A percentile compares a stretch with the other conserved stretches of the same genome.
phyloP scores from a whole-genome alignment of 2,329 filamentous ascomycete genomes.

The Trichophyton mentagrophytes region DNA sequence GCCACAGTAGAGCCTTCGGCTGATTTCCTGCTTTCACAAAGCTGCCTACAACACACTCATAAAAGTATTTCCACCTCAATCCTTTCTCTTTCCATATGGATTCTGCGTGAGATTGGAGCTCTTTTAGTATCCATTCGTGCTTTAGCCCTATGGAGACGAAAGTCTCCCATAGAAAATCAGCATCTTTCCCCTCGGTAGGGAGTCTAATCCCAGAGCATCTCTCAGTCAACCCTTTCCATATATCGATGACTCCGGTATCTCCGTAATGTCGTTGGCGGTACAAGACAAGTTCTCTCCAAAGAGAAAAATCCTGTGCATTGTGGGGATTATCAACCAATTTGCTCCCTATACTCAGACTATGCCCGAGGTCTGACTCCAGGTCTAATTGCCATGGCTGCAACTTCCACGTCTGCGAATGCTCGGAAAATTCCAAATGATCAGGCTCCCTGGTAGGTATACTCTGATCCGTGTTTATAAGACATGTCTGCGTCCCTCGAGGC shows the following conservation, averaged over 20 bases:
- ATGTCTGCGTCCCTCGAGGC: background rate
- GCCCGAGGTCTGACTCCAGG: slow-evolving; percentile 32
- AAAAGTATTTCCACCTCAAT: slow-evolving; percentile 26
- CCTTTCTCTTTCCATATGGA: slow-evolving; percentile 29
- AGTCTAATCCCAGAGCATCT: slow-evolving; percentile 22
- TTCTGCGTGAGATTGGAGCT: slow-evolving; percentile 27
- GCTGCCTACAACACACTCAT: slow-evolving; percentile 27
- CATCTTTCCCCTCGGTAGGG: slow-evolving; percentile 25
- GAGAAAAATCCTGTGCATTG: slow-evolving; percentile 25
- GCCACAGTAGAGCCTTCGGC: slow-evolving; percentile 25
- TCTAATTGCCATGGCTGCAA: slow-evolving; percentile 25
- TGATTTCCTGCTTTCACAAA: slow-evolving; percentile 22
- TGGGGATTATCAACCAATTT: slow-evolving; percentile 28
- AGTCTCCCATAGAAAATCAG: slow-evolving; percentile 31
- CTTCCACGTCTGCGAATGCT: background rate
- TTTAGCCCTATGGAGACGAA: slow-evolving; percentile 28
- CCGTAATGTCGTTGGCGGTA: slow-evolving; percentile 34
- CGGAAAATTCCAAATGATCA: background rate
- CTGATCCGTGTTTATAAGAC: background rate
- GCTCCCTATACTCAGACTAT: slow-evolving; percentile 23
- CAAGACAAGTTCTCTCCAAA: slow-evolving; percentile 35
- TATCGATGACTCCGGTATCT: slow-evolving; percentile 28
- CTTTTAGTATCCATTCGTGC: slow-evolving; percentile 22
- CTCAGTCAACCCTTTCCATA: slow-evolving; percentile 29
- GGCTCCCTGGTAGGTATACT: background rate